These are phyloP conservation scores for Angomonas deanei DNA, from an alignment of 208 protist genomes.

Conservation along the genomic window DNA sequence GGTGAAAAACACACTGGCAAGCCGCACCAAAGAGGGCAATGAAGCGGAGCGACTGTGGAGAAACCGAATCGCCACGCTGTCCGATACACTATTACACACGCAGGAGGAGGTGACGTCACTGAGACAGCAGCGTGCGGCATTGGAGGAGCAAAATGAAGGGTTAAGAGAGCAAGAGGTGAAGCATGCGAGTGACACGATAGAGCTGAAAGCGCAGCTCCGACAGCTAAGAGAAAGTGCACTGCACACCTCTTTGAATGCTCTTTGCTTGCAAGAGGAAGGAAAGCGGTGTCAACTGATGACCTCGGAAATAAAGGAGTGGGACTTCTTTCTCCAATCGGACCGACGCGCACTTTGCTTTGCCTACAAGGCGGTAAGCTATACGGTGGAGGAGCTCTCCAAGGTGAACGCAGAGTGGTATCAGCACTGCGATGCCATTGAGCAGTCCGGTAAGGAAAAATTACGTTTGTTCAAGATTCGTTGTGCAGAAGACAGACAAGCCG, in stretches of 20 bases:
- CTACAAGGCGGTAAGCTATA: no score
- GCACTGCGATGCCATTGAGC: neutral
- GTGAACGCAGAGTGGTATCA: neutral
- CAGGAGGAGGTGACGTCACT: no score
- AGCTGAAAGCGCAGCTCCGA: no score
- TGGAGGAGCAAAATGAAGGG: neutral
- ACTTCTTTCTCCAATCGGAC: neutral
- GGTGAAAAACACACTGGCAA: neutral
- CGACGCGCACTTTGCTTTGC: neutral
- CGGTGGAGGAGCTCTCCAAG: neutral
- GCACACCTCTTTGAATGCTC: neutral
- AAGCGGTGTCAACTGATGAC: neutral
- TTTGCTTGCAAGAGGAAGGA: neutral
- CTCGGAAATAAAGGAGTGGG: neutral
- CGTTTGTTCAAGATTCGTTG: neutral
- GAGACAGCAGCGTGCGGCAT: no score
- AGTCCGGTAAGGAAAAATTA: neutral
- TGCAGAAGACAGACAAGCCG: neutral
- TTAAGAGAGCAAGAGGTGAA: no score
- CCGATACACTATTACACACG: neutral
- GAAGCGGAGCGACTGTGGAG: neutral
- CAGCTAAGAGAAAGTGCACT: neutral
- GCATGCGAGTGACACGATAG: no score
- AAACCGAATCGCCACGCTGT: neutral
- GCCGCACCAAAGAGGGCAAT: neutral